phyloP scores from a whole-genome alignment of 305 asterid genomes.

The Fraxinus xanthoxyloides region DNA sequence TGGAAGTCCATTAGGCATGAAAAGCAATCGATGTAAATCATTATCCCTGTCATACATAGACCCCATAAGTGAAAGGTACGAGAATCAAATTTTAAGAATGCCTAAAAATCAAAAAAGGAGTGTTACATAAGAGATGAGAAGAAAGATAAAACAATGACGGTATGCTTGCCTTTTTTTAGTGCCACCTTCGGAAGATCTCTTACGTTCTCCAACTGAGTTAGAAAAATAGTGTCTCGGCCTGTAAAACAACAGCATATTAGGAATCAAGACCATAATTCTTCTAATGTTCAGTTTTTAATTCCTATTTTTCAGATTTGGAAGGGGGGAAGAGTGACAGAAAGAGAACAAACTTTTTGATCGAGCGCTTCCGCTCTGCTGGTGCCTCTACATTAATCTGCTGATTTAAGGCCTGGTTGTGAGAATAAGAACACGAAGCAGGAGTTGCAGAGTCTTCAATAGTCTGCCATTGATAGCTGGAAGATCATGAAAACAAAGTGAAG shows the following conservation, averaged over 20 bases:
- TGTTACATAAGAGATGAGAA: not conserved
- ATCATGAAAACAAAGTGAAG: not conserved
- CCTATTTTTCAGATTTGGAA: not conserved
- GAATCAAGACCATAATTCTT: conserved; percentile 3
- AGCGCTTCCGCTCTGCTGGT: conserved; percentile 33
- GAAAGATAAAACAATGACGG: conserved; percentile 8
- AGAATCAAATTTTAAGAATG: not conserved
- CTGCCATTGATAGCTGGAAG: conserved; percentile 21
- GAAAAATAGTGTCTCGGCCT: conserved; percentile 41
- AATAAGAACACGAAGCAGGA: conserved; percentile 26
- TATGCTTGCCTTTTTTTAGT: conserved; percentile 38
- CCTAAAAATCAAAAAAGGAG: not conserved
- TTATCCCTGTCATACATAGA: conserved; percentile 64
- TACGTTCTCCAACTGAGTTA: conserved; percentile 28
- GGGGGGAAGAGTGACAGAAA: not conserved
- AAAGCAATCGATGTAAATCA: conserved; percentile 81
- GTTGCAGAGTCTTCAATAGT: conserved; percentile 24
- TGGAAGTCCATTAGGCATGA: conserved; percentile 97
- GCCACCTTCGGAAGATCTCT: conserved; percentile 34
- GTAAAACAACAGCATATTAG: conserved; percentile 11
- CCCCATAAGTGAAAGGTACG: conserved; percentile 16
- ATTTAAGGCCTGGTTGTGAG: conserved; percentile 16
- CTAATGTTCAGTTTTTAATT: not conserved
- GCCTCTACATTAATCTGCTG: conserved; percentile 19
- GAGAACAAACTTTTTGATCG: conserved; percentile 35